Evolutionary conservation across 2,329 filamentous ascomycete genomes (phyloP).

Genomic region (Pestalotiopsis sp.): DNA sequence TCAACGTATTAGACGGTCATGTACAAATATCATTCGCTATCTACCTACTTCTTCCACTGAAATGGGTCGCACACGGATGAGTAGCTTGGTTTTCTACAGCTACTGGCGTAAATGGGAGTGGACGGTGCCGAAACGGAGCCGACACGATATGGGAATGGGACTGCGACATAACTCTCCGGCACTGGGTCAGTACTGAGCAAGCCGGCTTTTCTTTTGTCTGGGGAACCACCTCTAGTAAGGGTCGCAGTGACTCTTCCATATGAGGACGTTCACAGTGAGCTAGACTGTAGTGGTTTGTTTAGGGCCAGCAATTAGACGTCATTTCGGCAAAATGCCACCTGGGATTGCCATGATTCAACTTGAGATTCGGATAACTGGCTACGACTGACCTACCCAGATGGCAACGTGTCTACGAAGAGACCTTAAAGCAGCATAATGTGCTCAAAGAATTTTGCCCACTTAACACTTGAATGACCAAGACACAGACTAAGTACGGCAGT

Average conservation of each 20-base stretch:
- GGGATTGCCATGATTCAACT: background rate
- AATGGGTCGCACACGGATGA: background rate
- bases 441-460: background rate
- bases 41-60: background rate
- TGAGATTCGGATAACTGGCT: background rate
- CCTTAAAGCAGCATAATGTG: background rate
- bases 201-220: background rate
- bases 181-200: background rate
- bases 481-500: background rate
- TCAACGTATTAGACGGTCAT: background rate
- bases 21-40: background rate
- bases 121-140: background rate
- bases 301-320: background rate
- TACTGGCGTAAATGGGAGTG: background rate
- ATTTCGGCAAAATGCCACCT: background rate
- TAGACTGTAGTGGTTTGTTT: background rate
- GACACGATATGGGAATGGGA: background rate
- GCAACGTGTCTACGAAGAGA: background rate
- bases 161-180: background rate
- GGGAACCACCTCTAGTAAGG: background rate
- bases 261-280: background rate
- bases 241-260: background rate
- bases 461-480: background rate
- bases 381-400: background rate
- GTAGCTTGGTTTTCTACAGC: background rate